Base-by-base conservation (phyloP, 228 moss, liverwort and hornwort genomes). In the Sphagnum fallax region DNA sequence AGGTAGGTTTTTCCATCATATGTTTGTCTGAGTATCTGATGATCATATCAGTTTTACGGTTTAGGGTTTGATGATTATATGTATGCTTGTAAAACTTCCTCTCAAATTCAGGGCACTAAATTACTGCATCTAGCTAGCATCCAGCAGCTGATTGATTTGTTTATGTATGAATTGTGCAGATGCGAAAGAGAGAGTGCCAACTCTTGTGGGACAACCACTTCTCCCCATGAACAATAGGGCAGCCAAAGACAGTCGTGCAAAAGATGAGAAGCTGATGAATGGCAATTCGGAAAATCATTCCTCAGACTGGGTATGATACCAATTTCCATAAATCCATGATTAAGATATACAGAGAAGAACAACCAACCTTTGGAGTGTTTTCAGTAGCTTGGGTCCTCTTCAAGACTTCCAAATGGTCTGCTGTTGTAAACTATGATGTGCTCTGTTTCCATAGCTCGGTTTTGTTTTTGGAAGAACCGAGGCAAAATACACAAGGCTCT, bases 191-290 rank as follows among this genome's bases (percentile, higher is more conserved):
- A 87, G 88, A 52, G 76, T 85, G 49, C 87, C 51, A 61, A 74
- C 72, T 53, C 67, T 64, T 61, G 71, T 61, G 64, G 83, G 79
- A 2, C 67, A 66, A 53, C 74, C 82, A 5, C 67, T 84, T 12
- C 69, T 88, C 68, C 88, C 88, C 10, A 62, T 81, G 63, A 71
- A 51, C 61, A 48, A 67, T 47, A 74, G 76, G 67, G 62, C 71
- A 11, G 76, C 73, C 64, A 91, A 90, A 75, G 90, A 93, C 70
- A 83, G 83, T 51, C 89, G 92, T 65, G 32, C 32, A 32, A 32
- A 32, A 32, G 86, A 90, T 79, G 93, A 91, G 69, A 82, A 90
- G 73, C 74, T 89, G 62, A 67, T 86, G 52, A 97, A 97, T 74
- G 92, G 95, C 68, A 84, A 84, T 71, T 66, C 90, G 16, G 91